Conservation (phyloP, 352 stramenopile species). For the Phytophthora citrophthora region DNA sequence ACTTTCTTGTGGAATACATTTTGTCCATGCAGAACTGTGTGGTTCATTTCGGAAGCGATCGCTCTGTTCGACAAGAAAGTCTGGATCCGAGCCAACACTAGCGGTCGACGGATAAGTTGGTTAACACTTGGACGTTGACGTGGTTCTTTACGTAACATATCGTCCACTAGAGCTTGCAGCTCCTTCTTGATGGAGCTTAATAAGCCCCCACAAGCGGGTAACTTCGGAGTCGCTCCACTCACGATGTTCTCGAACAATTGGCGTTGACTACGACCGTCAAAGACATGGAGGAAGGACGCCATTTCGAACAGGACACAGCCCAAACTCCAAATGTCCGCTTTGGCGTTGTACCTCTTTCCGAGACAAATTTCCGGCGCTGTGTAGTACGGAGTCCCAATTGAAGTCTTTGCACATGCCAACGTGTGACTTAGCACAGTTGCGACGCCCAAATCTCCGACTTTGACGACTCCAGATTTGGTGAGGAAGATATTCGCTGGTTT, state of each 20-base stretch:
- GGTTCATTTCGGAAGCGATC: slow-evolving; percentile 62
- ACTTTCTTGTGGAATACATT: slow-evolving; percentile 62
- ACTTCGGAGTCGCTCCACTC: slow-evolving; percentile 20
- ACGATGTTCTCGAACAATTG: slow-evolving; percentile 84
- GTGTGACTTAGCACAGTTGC: slow-evolving; percentile 79
- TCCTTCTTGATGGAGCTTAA: slow-evolving; percentile 20
- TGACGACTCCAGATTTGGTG: slow-evolving; percentile 62
- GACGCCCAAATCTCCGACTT: slow-evolving; percentile 83
- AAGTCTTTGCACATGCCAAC: slow-evolving; percentile 72
- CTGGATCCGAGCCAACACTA: slow-evolving; percentile 73
- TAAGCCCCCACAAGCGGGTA: slow-evolving; percentile 21
- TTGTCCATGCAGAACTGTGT: slow-evolving; percentile 78
- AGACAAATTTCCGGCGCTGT: slow-evolving; percentile 95
- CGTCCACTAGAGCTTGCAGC: slow-evolving; percentile 45
- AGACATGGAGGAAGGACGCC: slow-evolving; percentile 86
- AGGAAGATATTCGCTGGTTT: slow-evolving; percentile 92
- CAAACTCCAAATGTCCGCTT: slow-evolving; percentile 95
- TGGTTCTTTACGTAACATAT: slow-evolving; percentile 72
- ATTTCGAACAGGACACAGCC: slow-evolving; percentile 95
- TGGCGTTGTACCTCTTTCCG: slow-evolving; percentile 93
- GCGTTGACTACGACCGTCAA: slow-evolving; percentile 83
- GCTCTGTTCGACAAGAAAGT: slow-evolving; percentile 63
- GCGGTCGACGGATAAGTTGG: slow-evolving; percentile 55
- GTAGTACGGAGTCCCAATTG: slow-evolving; percentile 91
- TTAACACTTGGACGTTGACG: slow-evolving; percentile 70